These are phyloP conservation scores for Yamadazyma taylorii DNA, from an alignment of 1,139 yeast genomes.

Conservation along the genomic window DNA sequence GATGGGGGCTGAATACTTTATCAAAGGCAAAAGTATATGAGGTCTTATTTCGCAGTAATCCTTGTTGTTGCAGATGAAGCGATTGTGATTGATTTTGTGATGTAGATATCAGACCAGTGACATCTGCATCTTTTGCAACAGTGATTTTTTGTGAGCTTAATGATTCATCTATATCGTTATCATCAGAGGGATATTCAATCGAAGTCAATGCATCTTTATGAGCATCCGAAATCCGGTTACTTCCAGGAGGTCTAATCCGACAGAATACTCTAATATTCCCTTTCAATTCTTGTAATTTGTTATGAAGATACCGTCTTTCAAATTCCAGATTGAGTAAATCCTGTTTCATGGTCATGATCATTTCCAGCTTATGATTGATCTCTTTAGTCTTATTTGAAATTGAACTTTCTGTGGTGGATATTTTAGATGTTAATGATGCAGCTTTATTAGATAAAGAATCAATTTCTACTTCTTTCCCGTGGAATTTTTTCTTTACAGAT, in stretches of 20 bases:
- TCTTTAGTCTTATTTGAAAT: conserved; percentile 10
- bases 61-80: conserved; percentile 5
- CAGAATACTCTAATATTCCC: conserved; percentile 94
- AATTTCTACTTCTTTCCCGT: conserved; percentile 24
- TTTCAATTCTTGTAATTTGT: conserved; percentile 77
- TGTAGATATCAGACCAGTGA: too few relatives aligned
- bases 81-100: too few relatives aligned
- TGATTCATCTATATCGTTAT: conserved; percentile 38
- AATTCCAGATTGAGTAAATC: conserved; percentile 22
- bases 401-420: conserved; percentile 6
- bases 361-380: conserved; percentile 9
- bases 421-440: conserved; percentile 8
- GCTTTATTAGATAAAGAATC: conserved; percentile 17
- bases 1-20: conserved; percentile 61
- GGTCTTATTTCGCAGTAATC: conserved; percentile 6
- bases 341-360: conserved; percentile 11
- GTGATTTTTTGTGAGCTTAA: conserved; percentile 39
- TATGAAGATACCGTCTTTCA: conserved; percentile 66
- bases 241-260: conserved; percentile 64
- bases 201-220: conserved; percentile 28
- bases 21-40: conserved; percentile 65
- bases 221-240: conserved; percentile 8
- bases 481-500: conserved; percentile 13
- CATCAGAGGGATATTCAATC: conserved; percentile 50
- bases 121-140: too few relatives aligned